phyloP scores from a whole-genome alignment of 1,284 basidiomycete species.

The Puccinia horiana region DNA sequence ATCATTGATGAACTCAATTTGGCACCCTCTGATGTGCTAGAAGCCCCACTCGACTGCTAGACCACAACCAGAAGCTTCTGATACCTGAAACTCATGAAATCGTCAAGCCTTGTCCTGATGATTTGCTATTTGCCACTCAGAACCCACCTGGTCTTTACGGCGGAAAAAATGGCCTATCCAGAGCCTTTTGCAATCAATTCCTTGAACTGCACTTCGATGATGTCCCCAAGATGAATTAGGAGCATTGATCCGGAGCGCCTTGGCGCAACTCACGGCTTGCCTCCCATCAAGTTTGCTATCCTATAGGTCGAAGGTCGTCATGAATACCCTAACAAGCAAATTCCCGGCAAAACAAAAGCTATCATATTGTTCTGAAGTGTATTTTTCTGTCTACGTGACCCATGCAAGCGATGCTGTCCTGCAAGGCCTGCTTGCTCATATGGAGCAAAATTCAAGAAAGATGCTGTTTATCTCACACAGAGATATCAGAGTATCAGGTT shows the following conservation, averaged over 20 bases:
- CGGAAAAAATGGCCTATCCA: conserved; percentile 89
- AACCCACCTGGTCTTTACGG: conserved; percentile 96
- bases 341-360: not conserved
- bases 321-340: not conserved
- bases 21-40: conserved; percentile 95
- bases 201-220: conserved; percentile 98
- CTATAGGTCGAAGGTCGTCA: not conserved
- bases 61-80: conserved; percentile 95
- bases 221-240: conserved; percentile 89
- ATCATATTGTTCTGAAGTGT: not conserved
- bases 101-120: conserved; percentile 87
- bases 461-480: not conserved
- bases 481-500: not conserved
- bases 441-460: not conserved
- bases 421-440: not conserved
- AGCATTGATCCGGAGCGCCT: conserved; percentile 66
- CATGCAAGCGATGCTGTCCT: not conserved
- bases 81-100: conserved; percentile 97
- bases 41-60: conserved; percentile 90
- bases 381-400: not conserved
- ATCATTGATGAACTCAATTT: conserved; percentile 97
- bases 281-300: not conserved
- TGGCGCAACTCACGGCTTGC: conserved; percentile 53
- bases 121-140: conserved; percentile 98
- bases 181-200: conserved; percentile 98